Conservation (phyloP, 345 rosid genomes). For the Linum lewisii region DNA sequence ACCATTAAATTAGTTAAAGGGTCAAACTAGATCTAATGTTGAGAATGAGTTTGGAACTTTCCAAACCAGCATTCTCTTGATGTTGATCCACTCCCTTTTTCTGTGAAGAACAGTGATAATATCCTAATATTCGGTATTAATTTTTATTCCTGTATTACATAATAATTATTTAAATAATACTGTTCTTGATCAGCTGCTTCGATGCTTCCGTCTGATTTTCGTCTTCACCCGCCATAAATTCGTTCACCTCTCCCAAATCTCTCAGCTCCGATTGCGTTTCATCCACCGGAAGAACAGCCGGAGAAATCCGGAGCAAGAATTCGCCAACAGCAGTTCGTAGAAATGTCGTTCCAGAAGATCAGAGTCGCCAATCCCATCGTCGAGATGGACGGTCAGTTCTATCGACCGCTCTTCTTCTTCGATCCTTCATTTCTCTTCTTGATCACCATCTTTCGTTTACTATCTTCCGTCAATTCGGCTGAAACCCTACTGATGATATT, state of each 20-base stretch:
- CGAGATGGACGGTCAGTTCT: slow-evolving; percentile 43
- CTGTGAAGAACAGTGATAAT: too few relatives aligned
- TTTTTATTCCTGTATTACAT: neutral
- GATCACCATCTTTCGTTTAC: neutral
- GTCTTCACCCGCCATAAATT: neutral
- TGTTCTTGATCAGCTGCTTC: neutral
- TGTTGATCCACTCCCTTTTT: too few relatives aligned
- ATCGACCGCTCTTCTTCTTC: too few relatives aligned
- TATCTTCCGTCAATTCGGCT: neutral
- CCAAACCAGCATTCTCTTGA: too few relatives aligned
- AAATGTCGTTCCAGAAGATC: slow-evolving; percentile 43
- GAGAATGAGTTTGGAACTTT: too few relatives aligned
- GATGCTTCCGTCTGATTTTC: neutral
- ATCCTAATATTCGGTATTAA: too few relatives aligned
- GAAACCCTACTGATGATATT: too few relatives aligned
- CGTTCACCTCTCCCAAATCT: neutral
- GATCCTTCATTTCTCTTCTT: neutral
- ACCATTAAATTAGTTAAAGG: too few relatives aligned
- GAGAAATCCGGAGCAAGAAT: neutral
- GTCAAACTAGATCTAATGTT: too few relatives aligned
- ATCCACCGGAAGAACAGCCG: neutral
- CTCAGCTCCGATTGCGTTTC: neutral
- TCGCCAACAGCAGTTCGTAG: neutral
- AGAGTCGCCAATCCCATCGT: slow-evolving; percentile 47
- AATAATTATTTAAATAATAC: neutral